Conservation (phyloP, 208 protist species). For the Leishmania arabica region DNA sequence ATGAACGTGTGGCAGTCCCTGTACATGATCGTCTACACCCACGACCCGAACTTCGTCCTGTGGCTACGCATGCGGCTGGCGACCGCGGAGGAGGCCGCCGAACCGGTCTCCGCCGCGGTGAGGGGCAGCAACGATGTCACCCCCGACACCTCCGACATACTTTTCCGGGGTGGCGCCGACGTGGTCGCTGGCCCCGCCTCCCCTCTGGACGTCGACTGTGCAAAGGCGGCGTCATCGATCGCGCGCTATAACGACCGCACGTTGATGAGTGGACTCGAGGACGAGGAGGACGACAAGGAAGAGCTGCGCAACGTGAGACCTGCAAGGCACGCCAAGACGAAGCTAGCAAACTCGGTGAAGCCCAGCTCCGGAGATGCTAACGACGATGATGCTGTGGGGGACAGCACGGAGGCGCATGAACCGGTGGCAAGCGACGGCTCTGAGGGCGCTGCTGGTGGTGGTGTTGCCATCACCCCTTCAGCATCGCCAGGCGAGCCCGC, state of each 20-base stretch:
- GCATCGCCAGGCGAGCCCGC: background rate
- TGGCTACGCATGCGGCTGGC: slow-evolving; percentile 37
- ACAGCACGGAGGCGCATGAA: background rate
- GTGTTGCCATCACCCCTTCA: background rate
- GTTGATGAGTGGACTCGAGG: background rate
- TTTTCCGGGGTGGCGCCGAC: background rate
- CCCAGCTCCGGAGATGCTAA: background rate
- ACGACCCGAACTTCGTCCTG: slow-evolving; percentile 49
- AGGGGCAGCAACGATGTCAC: background rate
- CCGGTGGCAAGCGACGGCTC: background rate
- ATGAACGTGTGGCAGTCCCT: slow-evolving; percentile 85
- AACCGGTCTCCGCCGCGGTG: background rate
- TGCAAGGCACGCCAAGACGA: background rate
- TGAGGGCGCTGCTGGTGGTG: background rate
- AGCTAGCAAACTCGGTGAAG: background rate
- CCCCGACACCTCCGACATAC: background rate
- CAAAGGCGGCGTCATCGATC: background rate
- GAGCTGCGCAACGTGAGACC: background rate
- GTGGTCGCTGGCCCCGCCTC: background rate
- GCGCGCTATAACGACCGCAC: background rate
- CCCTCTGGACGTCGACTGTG: background rate
- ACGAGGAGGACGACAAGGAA: background rate
- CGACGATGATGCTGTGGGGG: background rate
- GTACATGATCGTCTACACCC: slow-evolving; percentile 88
- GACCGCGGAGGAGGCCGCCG: background rate